These are phyloP conservation scores for Lactifluus echinatus DNA, from an alignment of 768 basidiomycete genomes.

Conservation along the genomic window DNA sequence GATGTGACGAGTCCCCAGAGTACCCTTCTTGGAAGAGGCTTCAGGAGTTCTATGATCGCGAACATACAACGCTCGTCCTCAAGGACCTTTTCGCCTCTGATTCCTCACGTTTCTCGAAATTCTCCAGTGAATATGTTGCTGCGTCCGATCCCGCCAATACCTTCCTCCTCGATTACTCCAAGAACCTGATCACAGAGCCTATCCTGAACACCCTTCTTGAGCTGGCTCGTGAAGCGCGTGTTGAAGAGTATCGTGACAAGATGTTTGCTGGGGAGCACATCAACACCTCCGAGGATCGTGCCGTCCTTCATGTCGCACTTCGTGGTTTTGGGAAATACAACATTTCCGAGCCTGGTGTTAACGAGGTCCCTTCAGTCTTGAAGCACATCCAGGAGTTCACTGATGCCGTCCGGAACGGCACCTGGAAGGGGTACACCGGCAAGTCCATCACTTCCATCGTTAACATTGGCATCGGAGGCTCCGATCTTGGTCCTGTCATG, in stretches of 20 bases:
- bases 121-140: slow-evolving; percentile 69
- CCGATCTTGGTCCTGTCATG: slow-evolving; percentile 98
- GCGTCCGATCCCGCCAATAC: slow-evolving; percentile 57
- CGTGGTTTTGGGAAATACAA: slow-evolving; percentile 71
- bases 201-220: slow-evolving; percentile 69
- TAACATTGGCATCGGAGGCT: slow-evolving; percentile 98
- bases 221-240: slow-evolving; percentile 77
- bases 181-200: slow-evolving; percentile 86
- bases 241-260: slow-evolving; percentile 78
- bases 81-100: slow-evolving; percentile 91
- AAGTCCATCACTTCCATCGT: slow-evolving; percentile 91
- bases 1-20: slow-evolving; percentile 39
- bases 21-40: slow-evolving; percentile 90
- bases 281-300: slow-evolving; percentile 97
- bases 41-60: slow-evolving; percentile 68
- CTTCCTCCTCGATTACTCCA: slow-evolving; percentile 93
- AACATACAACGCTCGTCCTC: slow-evolving; percentile 67
- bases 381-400: slow-evolving; percentile 89
- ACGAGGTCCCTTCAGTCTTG: slow-evolving; percentile 77
- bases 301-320: slow-evolving; percentile 91
- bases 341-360: slow-evolving; percentile 72
- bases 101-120: slow-evolving; percentile 77
- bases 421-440: slow-evolving; percentile 96
- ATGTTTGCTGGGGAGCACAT: slow-evolving; percentile 97
- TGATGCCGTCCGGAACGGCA: slow-evolving; percentile 72